Evolutionary conservation across 2,329 filamentous ascomycete genomes (phyloP).

Genomic region (Trichoderma sp.): DNA sequence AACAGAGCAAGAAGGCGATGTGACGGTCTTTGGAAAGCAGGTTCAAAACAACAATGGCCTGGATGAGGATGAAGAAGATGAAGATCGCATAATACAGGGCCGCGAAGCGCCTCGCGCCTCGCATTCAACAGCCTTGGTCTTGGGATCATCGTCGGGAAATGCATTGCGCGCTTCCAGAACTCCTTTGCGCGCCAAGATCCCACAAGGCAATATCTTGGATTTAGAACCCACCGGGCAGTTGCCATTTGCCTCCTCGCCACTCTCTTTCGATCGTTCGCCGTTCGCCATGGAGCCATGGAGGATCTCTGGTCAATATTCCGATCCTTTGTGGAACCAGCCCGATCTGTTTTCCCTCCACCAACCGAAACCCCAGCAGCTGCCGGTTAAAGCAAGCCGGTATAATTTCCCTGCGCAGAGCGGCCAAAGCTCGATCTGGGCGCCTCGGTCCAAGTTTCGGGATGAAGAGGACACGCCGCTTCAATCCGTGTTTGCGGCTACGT

Average conservation of each 20-base stretch:
- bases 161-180: not conserved
- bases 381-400: constrained; percentile 34
- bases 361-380: not conserved
- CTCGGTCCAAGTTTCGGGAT: constrained; percentile 30
- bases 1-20: not conserved
- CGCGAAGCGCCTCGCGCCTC: constrained; percentile 15
- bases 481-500: constrained; percentile 11
- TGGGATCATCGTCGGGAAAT: constrained; percentile 7
- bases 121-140: constrained; percentile 23
- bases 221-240: constrained; percentile 23
- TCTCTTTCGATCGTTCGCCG: constrained; percentile 28
- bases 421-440: constrained; percentile 40
- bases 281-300: constrained; percentile 26
- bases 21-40: not conserved
- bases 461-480: constrained; percentile 24
- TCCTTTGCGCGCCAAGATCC: constrained; percentile 12
- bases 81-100: constrained; percentile 27
- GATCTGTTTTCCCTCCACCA: constrained; percentile 7
- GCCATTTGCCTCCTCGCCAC: constrained; percentile 28
- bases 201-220: constrained; percentile 17
- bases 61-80: constrained; percentile 23
- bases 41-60: constrained; percentile 1
- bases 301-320: constrained; percentile 14
- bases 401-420: constrained; percentile 37
- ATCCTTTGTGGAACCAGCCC: constrained; percentile 20